Evolutionary conservation across 2,329 filamentous ascomycete species (phyloP).

Genomic region (Apiospora saccharicola): DNA sequence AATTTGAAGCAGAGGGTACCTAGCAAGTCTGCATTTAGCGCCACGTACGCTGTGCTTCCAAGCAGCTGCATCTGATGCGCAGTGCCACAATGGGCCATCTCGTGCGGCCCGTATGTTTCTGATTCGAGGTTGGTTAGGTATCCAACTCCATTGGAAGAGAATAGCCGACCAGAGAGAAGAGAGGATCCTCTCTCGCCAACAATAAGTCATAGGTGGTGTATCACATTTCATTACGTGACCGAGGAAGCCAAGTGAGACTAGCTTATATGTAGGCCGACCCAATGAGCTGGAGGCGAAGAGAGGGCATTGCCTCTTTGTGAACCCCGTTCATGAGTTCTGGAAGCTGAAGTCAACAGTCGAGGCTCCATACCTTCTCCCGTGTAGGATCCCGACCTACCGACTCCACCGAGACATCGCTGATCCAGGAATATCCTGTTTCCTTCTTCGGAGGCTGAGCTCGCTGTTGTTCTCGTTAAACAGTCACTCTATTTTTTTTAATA

Average conservation of each 20-base stretch:
- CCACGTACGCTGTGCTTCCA: slow-evolving; percentile 15
- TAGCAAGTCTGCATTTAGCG: slow-evolving; percentile 6
- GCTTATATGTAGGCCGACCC: slow-evolving; percentile 15
- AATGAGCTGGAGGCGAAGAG: slow-evolving; percentile 14
- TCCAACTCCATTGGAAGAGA: slow-evolving; percentile 8
- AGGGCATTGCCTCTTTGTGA: slow-evolving; percentile 5
- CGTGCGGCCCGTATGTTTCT: slow-evolving; percentile 5
- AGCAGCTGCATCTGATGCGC: slow-evolving; percentile 18
- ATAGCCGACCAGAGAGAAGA: not conserved
- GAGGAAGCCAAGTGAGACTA: slow-evolving; percentile 10
- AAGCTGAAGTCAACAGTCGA: not conserved
- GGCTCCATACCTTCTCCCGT: not conserved
- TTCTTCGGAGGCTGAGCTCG: slow-evolving; percentile 4
- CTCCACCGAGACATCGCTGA: slow-evolving; percentile 7
- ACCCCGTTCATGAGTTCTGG: not conserved
- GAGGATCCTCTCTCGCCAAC: not conserved
- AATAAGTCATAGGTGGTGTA: not conserved
- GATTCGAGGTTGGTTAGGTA: not conserved
- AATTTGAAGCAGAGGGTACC: slow-evolving; percentile 14
- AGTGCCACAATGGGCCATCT: slow-evolving; percentile 20
- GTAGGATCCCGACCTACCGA: not conserved
- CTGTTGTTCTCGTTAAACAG: not conserved
- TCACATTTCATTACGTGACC: slow-evolving; percentile 18
- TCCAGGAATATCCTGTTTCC: slow-evolving; percentile 13
- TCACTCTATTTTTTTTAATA: not conserved